phyloP scores from a whole-genome alignment of 1,284 basidiomycete species.

The Naganishia sp. region DNA sequence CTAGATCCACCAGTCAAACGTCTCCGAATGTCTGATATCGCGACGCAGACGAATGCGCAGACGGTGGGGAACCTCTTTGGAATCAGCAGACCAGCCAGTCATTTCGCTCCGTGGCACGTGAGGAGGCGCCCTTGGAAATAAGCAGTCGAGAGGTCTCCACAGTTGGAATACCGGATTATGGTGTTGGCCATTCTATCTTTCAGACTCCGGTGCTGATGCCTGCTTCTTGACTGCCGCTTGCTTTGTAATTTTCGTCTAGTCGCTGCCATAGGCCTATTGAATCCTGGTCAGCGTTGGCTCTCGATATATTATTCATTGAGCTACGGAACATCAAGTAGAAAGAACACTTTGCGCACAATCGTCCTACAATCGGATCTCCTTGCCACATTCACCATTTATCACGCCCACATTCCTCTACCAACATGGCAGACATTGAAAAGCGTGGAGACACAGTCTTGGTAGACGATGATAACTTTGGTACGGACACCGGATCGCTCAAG shows the following conservation, averaged over 20 bases:
- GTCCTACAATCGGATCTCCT: background rate
- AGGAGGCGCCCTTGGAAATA: slow-evolving; percentile 17
- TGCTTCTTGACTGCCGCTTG: slow-evolving; percentile 6
- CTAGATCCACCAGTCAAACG: slow-evolving; percentile 20
- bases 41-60: slow-evolving; percentile 19
- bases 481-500: slow-evolving; percentile 33
- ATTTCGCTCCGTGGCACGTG: slow-evolving; percentile 18
- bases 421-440: slow-evolving; percentile 26
- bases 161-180: slow-evolving; percentile 1
- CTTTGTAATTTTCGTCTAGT: slow-evolving; percentile 25
- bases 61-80: slow-evolving; percentile 14
- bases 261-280: background rate
- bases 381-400: background rate
- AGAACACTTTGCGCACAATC: too few relatives aligned
- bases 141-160: slow-evolving; percentile 5
- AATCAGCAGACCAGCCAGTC: slow-evolving; percentile 10
- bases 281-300: too few relatives aligned
- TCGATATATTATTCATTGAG: too few relatives aligned
- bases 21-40: slow-evolving; percentile 13
- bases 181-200: background rate
- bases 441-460: slow-evolving; percentile 69
- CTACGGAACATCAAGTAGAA: too few relatives aligned
- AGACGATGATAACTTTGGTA: slow-evolving; percentile 85
- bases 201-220: slow-evolving; percentile 18
- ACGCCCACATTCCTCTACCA: background rate